Evolutionary conservation across 345 rosid genomes (phyloP).

Genomic region (Syzygium jambos): DNA sequence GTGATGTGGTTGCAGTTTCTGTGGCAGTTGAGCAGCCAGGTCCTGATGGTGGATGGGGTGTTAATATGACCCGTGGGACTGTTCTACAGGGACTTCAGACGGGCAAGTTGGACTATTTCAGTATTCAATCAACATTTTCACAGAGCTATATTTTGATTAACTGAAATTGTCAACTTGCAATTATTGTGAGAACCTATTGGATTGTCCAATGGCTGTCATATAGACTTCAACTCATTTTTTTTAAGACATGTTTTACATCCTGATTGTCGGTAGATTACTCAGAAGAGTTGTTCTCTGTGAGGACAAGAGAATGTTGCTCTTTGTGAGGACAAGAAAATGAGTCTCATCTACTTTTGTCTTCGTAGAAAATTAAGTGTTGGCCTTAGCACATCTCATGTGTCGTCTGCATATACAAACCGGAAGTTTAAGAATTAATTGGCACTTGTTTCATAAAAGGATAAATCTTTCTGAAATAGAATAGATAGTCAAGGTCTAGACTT

Average conservation of each 20-base stretch:
- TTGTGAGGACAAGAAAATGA: not conserved
- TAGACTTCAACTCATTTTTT: not conserved
- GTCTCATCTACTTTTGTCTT: not conserved
- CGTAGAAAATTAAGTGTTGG: not conserved
- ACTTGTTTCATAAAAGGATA: not conserved
- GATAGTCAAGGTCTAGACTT: not conserved
- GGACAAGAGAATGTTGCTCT: not conserved
- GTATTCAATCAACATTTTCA: not conserved
- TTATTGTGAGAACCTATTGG: not conserved
- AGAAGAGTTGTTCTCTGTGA: not conserved
- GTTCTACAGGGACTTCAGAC: constrained; percentile 70
- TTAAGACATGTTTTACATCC: not conserved
- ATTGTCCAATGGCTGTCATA: not conserved
- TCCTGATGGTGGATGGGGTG: constrained; percentile 65
- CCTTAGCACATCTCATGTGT: not conserved
- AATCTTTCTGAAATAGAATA: not conserved
- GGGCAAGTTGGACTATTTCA: constrained; percentile 35
- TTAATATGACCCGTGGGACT: constrained; percentile 84
- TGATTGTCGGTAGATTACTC: not conserved
- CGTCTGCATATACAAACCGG: not conserved
- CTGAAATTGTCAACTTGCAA: not conserved
- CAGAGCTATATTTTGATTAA: not conserved
- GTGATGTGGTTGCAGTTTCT: constrained; percentile 90
- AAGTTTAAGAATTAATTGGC: not conserved
- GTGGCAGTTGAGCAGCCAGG: constrained; percentile 77